Base-by-base conservation (phyloP, 805 yeast genomes). In the Phaffomyces antillensis region DNA sequence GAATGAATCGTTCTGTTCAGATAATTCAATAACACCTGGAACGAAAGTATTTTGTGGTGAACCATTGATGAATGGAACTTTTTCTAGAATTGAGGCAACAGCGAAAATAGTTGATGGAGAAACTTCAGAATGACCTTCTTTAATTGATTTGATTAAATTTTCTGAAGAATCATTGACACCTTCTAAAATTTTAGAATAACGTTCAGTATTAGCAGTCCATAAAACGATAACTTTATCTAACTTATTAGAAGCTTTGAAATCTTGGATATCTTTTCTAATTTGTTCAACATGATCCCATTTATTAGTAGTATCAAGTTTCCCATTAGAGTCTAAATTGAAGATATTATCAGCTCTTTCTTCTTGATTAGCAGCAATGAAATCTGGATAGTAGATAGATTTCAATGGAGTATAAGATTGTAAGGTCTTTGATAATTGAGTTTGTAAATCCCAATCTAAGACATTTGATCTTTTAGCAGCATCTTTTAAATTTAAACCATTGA, bases 131-230 rank as follows among this genome's bases (percentile, higher is more conserved):
- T 90, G 96, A 56, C 86, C 87, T 33, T 63, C 63, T 68, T 87
- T 88, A 65, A 90, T 80, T 17, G 96, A 63, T 41, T 72, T 67
- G 53, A 90, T 54, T 61, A 90, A 70, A 67, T 86, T 85, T 35
- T 85, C 95, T 42, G 88, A 81, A 25, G 91, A 86, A 65, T 90
- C 97, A 62, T 90, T 89, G 52, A 91, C 87, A 48, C 95, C 93
- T 6, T 73, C 70, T 37, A 81, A 67, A 37, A 91, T 61, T 36
- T 85, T 90, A 37, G 95, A 79, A 64, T 84, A 89, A 63, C 97
- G 81, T 71, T 90, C 98, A 45, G 98, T 90, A 71, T 90, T 91
- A 45, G 98, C 98, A 38, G 96, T 89, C 98, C 98, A 90, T 60
- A 90, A 73, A 39, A 91, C 86, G 61, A 90, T 79, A 45, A 91